Evolutionary conservation across 805 yeast species (phyloP), one percentile per base, ranked within the genome.

Genomic region (Schizosaccharomyces japonicus): DNA sequence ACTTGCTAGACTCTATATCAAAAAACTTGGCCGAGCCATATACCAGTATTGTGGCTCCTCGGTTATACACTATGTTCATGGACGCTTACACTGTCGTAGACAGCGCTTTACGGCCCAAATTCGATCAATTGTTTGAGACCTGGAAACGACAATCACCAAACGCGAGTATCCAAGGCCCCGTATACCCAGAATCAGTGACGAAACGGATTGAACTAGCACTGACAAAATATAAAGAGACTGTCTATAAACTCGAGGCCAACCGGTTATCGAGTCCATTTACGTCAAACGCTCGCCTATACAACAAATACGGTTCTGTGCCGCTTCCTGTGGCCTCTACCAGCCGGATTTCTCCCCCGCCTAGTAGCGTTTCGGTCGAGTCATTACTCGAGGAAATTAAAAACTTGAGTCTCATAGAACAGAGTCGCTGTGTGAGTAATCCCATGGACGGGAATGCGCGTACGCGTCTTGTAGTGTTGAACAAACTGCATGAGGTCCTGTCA

Each of bases 11-110:
- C 60, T 84, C 95, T 15, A 80, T 90, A 45, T 80, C 87, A 63
- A 90, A 90, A 61, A 81, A 78, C 56, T 77, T 82, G 29, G 95
- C 95, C 6, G 71, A 76, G 51, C 95, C 96, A 1, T 90, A 87
- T 60, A 80, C 83, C n/a, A 67, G 75, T 5, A 60, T 80, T 47
- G 75, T 90, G 58, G 78, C 85, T 47, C 68, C 73, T 52, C 75
- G 76, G 52, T 63, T 84, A 44, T 78, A 71, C 63, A 72, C 70
- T 53, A 65, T 80, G 2, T 87, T 79, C 61, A 75, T 80, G 25
- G 75, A 73, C 52, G 77, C 84, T 2, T 90, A 80, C 58, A 70
- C 81, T n/a, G 64, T 78, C 48, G 87, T 81, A 34, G 78, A 75
- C 55, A 93, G 82, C 54, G 62, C 68, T n/a, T 72, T 77, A 13